Evolutionary conservation across 2,329 filamentous ascomycete species (phyloP).

Genomic region (Knoxdaviesia proteae): DNA sequence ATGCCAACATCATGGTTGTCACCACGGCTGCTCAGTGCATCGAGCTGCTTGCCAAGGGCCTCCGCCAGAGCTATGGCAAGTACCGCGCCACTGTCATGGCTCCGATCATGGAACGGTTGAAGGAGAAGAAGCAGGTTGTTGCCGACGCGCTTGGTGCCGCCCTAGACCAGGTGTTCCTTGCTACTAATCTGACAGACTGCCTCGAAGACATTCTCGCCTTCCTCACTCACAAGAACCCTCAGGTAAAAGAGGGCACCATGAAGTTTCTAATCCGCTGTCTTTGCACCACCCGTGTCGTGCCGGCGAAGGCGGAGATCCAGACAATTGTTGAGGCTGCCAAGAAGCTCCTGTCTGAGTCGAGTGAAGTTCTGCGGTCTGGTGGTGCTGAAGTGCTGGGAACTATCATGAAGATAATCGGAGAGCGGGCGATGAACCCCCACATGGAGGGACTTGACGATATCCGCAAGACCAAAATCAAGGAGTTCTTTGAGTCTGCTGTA

Average conservation of each 20-base stretch:
- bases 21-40: slow-evolving; percentile 85
- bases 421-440: slow-evolving; percentile 83
- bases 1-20: slow-evolving; percentile 89
- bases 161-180: slow-evolving; percentile 46
- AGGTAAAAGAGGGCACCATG: slow-evolving; percentile 89
- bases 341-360: slow-evolving; percentile 77
- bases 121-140: slow-evolving; percentile 88
- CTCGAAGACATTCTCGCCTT: slow-evolving; percentile 79
- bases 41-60: slow-evolving; percentile 67
- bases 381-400: slow-evolving; percentile 86
- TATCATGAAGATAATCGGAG: slow-evolving; percentile 96
- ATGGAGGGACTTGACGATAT: slow-evolving; percentile 90
- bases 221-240: slow-evolving; percentile 84
- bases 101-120: slow-evolving; percentile 84
- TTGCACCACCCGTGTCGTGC: slow-evolving; percentile 63
- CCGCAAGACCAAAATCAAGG: slow-evolving; percentile 85
- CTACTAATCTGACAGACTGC: slow-evolving; percentile 60
- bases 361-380: slow-evolving; percentile 64
- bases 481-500: slow-evolving; percentile 51
- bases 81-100: slow-evolving; percentile 65
- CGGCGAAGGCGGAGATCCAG: slow-evolving; percentile 64
- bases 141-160: slow-evolving; percentile 74
- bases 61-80: slow-evolving; percentile 59
- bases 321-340: slow-evolving; percentile 74
- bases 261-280: slow-evolving; percentile 83